Base-by-base conservation (phyloP, 2,329 filamentous ascomycete genomes). In the Alternaria arborescens region DNA sequence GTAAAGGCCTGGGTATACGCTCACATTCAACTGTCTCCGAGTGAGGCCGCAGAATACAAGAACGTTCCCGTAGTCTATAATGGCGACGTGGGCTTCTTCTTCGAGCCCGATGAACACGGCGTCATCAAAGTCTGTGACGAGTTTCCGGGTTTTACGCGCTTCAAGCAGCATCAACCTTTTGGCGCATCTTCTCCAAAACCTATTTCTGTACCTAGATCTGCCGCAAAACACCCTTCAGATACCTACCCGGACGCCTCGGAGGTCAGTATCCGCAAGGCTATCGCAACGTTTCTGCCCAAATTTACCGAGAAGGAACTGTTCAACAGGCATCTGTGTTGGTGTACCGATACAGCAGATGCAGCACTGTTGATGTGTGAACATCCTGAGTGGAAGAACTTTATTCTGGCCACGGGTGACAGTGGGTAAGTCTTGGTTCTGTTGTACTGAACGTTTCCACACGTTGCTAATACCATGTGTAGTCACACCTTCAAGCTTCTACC, bases 331-430 rank as follows among this genome's bases (percentile, higher is more conserved):
- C 62, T 85, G 6, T 85, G 82, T 76, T 89, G 87, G 86, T 88
- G 89, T 71, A 85, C 85, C 46, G 84, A 87, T 55, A 88, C 86
- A 2, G 85, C 86, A 1, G 86, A 85, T 51, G 86, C 89, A 70
- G 86, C 89, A 67, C 86, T 88, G 64, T 79, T 90, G 61, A 85
- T 90, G 62, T 83, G 84, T 12, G 76, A 75, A 51, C 82, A 85
- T 71, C 83, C 86, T 6, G 72, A 79, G 11, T 82, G 81, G 79
- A 82, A 79, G 65, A 82, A 83, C 56, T 78, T 83, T 50, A 73
- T 82, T 20, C 62, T 83, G n/a, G 81, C 81, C 0, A 82, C 81
- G 0, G 82, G 82, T 0, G 81, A 83, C 32, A 83, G 81, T 65
- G 82, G 81, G 80, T 81, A 68, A 69, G 79, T 41, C 30, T 47